These are phyloP conservation scores for Irpex lacteus DNA, from an alignment of 1,284 basidiomycete species.

Conservation along the genomic window DNA sequence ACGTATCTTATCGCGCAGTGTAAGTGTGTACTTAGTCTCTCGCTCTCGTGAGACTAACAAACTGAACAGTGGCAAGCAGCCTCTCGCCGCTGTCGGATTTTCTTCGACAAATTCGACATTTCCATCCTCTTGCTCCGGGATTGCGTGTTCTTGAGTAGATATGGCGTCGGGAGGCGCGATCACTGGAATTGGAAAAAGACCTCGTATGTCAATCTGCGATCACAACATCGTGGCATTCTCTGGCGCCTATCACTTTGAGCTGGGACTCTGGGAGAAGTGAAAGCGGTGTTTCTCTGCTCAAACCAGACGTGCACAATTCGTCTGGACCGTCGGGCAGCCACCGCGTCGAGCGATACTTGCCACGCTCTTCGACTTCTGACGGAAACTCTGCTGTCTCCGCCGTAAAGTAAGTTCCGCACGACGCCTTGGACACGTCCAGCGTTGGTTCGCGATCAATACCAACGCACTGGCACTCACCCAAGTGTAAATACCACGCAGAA, in stretches of 20 bases:
- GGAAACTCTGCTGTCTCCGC: too few species aligned
- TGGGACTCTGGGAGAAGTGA: not conserved
- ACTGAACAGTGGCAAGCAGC: not conserved
- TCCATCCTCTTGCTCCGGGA: not conserved
- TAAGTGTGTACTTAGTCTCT: not conserved
- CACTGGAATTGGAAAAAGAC: not conserved
- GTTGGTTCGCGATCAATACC: too few species aligned
- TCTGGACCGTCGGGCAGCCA: too few species aligned
- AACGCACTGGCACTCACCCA: too few species aligned
- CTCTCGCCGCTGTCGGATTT: not conserved
- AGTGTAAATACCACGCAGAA: too few species aligned
- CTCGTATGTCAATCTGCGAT: not conserved
- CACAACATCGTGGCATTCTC: not conserved
- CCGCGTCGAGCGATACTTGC: too few species aligned
- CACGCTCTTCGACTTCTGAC: too few species aligned
- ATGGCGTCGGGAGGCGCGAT: not conserved
- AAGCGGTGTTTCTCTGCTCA: not conserved
- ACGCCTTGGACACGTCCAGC: too few species aligned
- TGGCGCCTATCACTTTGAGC: not conserved
- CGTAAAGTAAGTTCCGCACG: too few species aligned
- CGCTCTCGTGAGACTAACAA: too few species aligned
- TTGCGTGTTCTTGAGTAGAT: not conserved
- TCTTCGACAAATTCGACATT: not conserved
- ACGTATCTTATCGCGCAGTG: not conserved
- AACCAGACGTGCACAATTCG: not conserved